A percentile compares a stretch with the other conserved stretches of the same genome.
Conservation (phyloP, 2,329 filamentous ascomycete genomes). For the Venturia asperata region DNA sequence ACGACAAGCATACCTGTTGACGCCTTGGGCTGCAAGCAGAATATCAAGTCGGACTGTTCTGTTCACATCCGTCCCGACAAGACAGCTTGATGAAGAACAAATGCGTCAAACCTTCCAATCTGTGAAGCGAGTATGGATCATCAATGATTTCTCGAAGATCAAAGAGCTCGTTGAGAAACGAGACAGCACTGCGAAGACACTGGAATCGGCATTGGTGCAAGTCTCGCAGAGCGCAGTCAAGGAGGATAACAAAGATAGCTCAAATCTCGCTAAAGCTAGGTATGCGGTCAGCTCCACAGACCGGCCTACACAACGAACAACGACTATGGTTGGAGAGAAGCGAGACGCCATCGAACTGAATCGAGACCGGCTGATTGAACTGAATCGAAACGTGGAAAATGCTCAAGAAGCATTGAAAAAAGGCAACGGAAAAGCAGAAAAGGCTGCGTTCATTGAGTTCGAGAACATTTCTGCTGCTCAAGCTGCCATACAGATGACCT, state of each 20-base stretch:
- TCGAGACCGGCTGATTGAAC: conserved; percentile 63
- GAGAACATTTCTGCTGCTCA: conserved; percentile 75
- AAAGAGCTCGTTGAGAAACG: conserved; percentile 76
- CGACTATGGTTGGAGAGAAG: conserved; percentile 66
- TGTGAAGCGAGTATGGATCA: conserved; percentile 58
- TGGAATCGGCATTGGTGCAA: conserved; percentile 82
- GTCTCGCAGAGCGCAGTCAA: conserved; percentile 73
- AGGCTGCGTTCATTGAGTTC: conserved; percentile 86
- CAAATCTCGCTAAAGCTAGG: conserved; percentile 45
- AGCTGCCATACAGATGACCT: conserved; percentile 64
- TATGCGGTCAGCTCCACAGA: conserved; percentile 53
- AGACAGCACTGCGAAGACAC: conserved; percentile 68
- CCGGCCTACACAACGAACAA: conserved; percentile 66
- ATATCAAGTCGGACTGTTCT: conserved; percentile 87
- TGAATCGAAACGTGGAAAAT: conserved; percentile 62
- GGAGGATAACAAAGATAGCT: conserved; percentile 56
- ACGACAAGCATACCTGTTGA: conserved; percentile 84
- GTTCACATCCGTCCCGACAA: conserved; percentile 51
- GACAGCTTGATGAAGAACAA: conserved; percentile 32
- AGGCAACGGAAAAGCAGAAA: conserved; percentile 59
- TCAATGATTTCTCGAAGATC: conserved; percentile 67
- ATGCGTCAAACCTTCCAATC: conserved; percentile 32
- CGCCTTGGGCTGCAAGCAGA: conserved; percentile 73
- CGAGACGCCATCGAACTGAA: conserved; percentile 91
- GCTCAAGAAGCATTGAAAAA: conserved; percentile 60